Evolutionary conservation across 805 yeast genomes (phyloP).

Genomic region (Metschnikowia cerradonensis): DNA sequence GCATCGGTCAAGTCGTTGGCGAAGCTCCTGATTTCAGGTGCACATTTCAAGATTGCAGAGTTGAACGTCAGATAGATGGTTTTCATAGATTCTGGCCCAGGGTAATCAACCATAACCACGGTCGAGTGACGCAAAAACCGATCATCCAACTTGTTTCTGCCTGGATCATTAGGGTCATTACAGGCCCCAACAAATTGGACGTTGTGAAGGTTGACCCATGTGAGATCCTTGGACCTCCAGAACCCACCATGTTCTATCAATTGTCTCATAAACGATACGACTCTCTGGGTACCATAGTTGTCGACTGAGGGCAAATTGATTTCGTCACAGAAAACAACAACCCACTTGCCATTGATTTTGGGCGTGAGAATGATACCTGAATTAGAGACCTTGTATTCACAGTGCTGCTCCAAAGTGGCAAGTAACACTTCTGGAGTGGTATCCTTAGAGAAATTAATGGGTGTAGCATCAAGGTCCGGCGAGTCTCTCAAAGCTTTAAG

Average conservation of each 20-base stretch:
- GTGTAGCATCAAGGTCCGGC: conserved; percentile 54
- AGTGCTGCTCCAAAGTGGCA: conserved; percentile 66
- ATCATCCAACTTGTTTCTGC: conserved; percentile 53
- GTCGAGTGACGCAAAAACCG: conserved; percentile 67
- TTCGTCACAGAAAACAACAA: conserved; percentile 88
- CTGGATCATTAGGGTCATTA: conserved; percentile 81
- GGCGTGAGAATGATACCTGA: conserved; percentile 59
- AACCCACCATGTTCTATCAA: conserved; percentile 72
- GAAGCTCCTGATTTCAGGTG: conserved; percentile 59
- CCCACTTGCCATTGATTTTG: conserved; percentile 56
- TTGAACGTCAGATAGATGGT: conserved; percentile 66
- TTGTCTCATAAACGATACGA: conserved; percentile 69
- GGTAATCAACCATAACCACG: conserved; percentile 74
- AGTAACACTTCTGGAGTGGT: conserved; percentile 61
- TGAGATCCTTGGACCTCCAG: conserved; percentile 56
- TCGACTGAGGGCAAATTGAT: conserved; percentile 77
- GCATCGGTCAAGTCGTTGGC: conserved; percentile 51
- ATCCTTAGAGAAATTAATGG: conserved; percentile 80
- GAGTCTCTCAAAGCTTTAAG: conserved; percentile 61
- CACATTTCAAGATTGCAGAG: conserved; percentile 51
- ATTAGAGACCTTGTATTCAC: conserved; percentile 52
- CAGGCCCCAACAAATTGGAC: conserved; percentile 94
- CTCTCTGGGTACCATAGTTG: conserved; percentile 66
- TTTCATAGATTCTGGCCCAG: conserved; percentile 54
- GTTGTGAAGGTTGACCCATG: conserved; percentile 63